Percentiles rank a stretch among this genome's conserved stretches.
These are phyloP conservation scores for Ambrosia artemisiifolia DNA, from an alignment of 129 eudicot species.

Conservation along the genomic window DNA sequence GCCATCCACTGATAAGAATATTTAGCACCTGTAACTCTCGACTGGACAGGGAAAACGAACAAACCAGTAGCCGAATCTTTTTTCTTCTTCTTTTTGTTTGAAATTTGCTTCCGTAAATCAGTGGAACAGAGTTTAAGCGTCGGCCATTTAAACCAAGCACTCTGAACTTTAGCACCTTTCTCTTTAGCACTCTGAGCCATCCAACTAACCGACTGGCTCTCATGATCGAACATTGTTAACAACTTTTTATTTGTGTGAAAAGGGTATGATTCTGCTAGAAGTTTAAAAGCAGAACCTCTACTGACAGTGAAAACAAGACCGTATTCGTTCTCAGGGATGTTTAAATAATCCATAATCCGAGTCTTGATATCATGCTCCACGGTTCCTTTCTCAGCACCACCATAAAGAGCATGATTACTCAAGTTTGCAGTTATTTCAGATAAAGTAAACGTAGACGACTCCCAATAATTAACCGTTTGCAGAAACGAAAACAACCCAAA, in stretches of 20 bases:
- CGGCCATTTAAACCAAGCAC: constrained; percentile 99
- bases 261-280: constrained; percentile 95
- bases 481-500: constrained; percentile 94
- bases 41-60: constrained; percentile 95
- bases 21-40: constrained; percentile 93
- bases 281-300: constrained; percentile 92
- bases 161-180: constrained; percentile 87
- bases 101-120: constrained; percentile 83
- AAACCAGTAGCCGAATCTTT: constrained; percentile 82
- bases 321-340: constrained; percentile 94
- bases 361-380: constrained; percentile 86
- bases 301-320: constrained; percentile 94
- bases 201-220: constrained; percentile 97
- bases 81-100: constrained; percentile 74
- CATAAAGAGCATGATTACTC: constrained; percentile 95
- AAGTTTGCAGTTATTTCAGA: constrained; percentile 97
- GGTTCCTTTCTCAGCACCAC: constrained; percentile 93
- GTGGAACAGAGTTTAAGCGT: constrained; percentile 94
- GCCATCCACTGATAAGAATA: constrained; percentile 99
- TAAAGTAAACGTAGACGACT: constrained; percentile 83
- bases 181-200: constrained; percentile 94
- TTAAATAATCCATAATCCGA: constrained; percentile 90
- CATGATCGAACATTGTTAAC: constrained; percentile 97
- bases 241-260: constrained; percentile 92
- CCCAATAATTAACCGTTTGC: constrained; percentile 91